phyloP scores from a whole-genome alignment of 73 alveolate species.

The Paramecium pentaurelia region DNA sequence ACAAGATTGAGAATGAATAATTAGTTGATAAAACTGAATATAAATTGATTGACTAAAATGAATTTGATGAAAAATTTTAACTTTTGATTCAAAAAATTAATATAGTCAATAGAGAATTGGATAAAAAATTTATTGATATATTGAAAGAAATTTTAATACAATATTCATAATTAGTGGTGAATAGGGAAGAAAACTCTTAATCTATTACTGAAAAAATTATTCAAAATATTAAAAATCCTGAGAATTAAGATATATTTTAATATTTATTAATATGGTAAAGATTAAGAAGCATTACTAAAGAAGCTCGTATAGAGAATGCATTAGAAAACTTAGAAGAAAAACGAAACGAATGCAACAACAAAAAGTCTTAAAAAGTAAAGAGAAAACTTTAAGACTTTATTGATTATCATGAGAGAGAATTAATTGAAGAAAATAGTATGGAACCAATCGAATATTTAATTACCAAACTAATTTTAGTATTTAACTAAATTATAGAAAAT shows the following conservation, averaged over 20 bases:
- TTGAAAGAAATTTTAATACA: not conserved
- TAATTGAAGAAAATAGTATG: not conserved
- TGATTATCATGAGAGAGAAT: not conserved
- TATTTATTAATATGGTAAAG: not conserved
- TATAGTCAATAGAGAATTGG: not conserved
- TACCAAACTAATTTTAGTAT: not conserved
- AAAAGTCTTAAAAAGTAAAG: not conserved
- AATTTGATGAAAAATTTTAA: not conserved
- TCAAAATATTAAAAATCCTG: not conserved
- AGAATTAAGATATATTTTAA: not conserved
- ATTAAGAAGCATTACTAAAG: not conserved
- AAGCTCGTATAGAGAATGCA: not conserved
- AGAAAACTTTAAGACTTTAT: not conserved
- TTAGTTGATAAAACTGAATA: not conserved
- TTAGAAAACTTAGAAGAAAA: not conserved
- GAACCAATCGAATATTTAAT: not conserved
- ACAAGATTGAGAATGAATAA: not conserved
- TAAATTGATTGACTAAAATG: not conserved
- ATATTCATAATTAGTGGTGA: not conserved
- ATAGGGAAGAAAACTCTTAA: not conserved
- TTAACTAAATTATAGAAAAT: not conserved
- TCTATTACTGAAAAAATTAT: not conserved
- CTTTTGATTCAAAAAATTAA: not conserved
- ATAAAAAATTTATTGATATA: not conserved
- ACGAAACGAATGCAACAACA: not conserved